Evolutionary conservation across 148 eudicot species (phyloP), one percentile per base, ranked within the genome.

Genomic region (Rhododendron molle): DNA sequence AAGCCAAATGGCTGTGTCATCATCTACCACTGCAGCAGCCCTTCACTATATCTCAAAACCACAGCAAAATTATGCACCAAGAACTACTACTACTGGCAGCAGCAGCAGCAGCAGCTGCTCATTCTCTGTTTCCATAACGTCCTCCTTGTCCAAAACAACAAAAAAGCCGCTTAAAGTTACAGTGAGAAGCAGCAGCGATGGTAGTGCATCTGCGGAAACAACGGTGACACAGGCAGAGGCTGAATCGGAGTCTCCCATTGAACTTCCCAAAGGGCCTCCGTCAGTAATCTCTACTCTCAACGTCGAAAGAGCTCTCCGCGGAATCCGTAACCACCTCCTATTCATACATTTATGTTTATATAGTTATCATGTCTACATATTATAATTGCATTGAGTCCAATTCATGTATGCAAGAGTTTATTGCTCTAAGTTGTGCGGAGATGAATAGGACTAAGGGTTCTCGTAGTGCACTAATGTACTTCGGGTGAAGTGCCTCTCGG

Each of bases 221-320:
- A 65, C 86, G 2, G 83, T 54, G 2, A 32, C 78, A 72, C 30
- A 65, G 30, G 11, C 30, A 12, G 73, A 26, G 73, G 36, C 36
- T 7, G 87, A 84, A 32, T 78, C 81, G 2, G 85, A 77, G 83
- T 82, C 54, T 86, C 83, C 89, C 1, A 85, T 87, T 16, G 95
- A 94, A 85, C 85, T 92, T 36, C 91, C 91, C 3, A 85, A 89
- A 60, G 95, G 90, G 50, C 90, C 91, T 65, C 91, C 93, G 0
- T 94, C 96, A 16, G 85, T 96, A 67, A 94, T 96, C 73, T 92
- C 96, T 79, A 80, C 98, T n/a, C 94, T 94, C 62, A 96, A 96
- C 78, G 94, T 93, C 15, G 92, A 96, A 84, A 94, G 95, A 85
- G 97, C 97, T 86, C 91, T 93, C 50, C 96, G 94, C 3, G 98